Percentiles rank a stretch among this genome's conserved stretches.
Evolutionary conservation across 176 grass and related monocot genomes (phyloP).

Genomic region (Carex cristatella): DNA sequence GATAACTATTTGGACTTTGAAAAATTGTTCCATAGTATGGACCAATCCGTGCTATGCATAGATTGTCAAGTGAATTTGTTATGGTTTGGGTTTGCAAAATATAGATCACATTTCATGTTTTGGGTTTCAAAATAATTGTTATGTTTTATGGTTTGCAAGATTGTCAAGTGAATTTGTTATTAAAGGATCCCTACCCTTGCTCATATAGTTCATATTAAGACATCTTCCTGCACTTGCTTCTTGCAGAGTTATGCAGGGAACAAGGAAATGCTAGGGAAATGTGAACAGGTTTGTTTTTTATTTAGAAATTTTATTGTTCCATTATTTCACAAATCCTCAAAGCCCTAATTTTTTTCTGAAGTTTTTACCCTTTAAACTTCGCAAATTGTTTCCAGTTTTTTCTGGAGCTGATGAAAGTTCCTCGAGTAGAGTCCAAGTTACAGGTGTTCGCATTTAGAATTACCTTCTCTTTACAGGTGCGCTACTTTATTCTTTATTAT

Average conservation of each 20-base stretch:
- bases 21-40: no score
- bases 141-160: neutral
- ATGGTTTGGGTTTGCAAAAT: no score
- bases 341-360: neutral
- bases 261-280: constrained; percentile 95
- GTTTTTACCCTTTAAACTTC: constrained; percentile 25
- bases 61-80: no score
- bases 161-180: neutral
- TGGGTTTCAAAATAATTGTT: neutral
- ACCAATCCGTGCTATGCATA: no score
- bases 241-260: constrained; percentile 73
- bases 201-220: neutral
- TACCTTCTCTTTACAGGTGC: constrained; percentile 78
- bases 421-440: constrained; percentile 91
- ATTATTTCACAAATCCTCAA: neutral
- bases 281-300: constrained; percentile 72
- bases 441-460: constrained; percentile 97
- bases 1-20: no score
- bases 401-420: constrained; percentile 93
- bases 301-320: neutral
- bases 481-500: neutral
- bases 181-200: neutral
- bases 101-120: neutral
- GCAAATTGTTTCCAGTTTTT: constrained; percentile 57
- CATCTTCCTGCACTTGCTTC: neutral